A percentile compares a stretch with the other conserved stretches of the same genome.
phyloP scores from a whole-genome alignment of 2,329 filamentous ascomycete species.

The Arthrinium puccinioides region DNA sequence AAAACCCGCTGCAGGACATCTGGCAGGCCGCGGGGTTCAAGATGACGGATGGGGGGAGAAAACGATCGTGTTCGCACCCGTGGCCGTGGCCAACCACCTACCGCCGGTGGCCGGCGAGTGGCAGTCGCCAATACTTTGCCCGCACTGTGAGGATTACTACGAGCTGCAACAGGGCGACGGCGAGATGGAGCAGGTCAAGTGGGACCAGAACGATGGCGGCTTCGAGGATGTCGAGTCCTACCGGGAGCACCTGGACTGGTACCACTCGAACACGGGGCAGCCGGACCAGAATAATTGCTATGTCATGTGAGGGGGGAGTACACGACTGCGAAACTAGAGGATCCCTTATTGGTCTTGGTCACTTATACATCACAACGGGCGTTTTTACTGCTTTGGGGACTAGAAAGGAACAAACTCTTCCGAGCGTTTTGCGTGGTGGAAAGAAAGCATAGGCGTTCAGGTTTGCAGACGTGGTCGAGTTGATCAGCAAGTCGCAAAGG shows the following conservation, averaged over 20 bases:
- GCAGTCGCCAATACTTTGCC: conserved; percentile 44
- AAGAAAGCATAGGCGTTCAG: conserved; percentile 10
- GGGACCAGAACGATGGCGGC: conserved; percentile 37
- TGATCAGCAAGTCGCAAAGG: no score
- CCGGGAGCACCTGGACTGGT: conserved; percentile 50
- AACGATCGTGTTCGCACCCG: conserved; percentile 46
- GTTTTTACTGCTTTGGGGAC: conserved; percentile 1
- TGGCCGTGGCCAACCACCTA: conserved; percentile 52
- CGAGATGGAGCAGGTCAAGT: conserved; percentile 41
- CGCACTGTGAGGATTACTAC: conserved; percentile 48
- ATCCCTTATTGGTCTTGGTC: not conserved
- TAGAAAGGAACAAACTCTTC: conserved; percentile 1
- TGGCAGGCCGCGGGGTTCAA: conserved; percentile 46
- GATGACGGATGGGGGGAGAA: conserved; percentile 36
- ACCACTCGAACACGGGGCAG: conserved; percentile 36
- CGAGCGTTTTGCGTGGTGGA: no score
- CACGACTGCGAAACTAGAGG: not conserved
- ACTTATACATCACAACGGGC: conserved; percentile 1
- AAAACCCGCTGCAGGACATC: conserved; percentile 27
- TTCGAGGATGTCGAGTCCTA: conserved; percentile 42
- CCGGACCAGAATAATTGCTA: conserved; percentile 32
- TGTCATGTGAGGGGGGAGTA: conserved; percentile 32
- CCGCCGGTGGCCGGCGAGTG: conserved; percentile 43
- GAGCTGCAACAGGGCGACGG: conserved; percentile 41
- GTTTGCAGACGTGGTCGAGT: no score